phyloP scores from a whole-genome alignment of 345 rosid genomes.

The Streptanthus diversifolius region DNA sequence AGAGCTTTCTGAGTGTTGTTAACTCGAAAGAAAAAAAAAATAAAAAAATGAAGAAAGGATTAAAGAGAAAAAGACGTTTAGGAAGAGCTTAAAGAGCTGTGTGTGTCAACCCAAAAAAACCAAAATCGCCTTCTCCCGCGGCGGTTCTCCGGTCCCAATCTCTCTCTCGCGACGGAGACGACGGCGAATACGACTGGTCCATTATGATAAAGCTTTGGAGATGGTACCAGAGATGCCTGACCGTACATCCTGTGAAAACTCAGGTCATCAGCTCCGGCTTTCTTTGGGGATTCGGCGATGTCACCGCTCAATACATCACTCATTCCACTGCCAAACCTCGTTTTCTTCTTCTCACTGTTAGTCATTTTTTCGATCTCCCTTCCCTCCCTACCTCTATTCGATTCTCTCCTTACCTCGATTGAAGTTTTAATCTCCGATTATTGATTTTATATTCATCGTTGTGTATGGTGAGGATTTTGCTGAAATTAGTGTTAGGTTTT shows the following conservation, averaged over 20 bases:
- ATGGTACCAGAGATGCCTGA: constrained; percentile 77
- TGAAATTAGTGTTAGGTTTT: background rate
- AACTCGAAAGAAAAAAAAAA: background rate
- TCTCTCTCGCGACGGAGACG: background rate
- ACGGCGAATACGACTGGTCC: background rate
- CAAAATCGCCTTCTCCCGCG: constrained; percentile 3
- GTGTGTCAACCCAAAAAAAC: constrained; percentile 22
- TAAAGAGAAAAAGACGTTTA: background rate
- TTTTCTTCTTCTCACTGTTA: constrained; percentile 39
- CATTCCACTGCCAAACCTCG: constrained; percentile 58
- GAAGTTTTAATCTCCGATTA: too few species aligned
- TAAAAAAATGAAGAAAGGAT: background rate
- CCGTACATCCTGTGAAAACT: constrained; percentile 72
- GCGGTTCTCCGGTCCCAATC: constrained; percentile 17
- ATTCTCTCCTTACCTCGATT: too few species aligned
- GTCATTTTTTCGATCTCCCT: constrained; percentile 27
- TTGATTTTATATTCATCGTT: too few species aligned
- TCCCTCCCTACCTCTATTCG: too few species aligned
- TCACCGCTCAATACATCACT: constrained; percentile 84
- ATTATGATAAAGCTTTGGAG: constrained; percentile 69
- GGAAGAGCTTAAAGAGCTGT: constrained; percentile 12
- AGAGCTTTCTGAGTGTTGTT: background rate
- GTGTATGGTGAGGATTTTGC: too few species aligned
- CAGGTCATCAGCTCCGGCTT: constrained; percentile 86
- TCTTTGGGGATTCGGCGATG: constrained; percentile 85